Evolutionary conservation across 73 alveolate species (phyloP).

Genomic region (Breviolum minutum): DNA sequence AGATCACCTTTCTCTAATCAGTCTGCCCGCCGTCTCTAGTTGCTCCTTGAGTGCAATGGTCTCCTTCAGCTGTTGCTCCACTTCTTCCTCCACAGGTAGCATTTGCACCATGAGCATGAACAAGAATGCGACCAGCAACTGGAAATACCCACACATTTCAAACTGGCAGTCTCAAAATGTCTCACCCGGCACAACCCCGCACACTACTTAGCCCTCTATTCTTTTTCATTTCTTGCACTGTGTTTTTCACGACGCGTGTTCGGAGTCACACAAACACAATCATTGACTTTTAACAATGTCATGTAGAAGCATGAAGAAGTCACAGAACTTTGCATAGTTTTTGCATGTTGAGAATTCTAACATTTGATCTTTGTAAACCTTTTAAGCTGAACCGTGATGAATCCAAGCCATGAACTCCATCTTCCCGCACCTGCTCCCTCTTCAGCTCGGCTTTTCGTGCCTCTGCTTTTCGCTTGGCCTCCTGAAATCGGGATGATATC

Average conservation of each 20-base stretch:
- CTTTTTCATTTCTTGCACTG: no score
- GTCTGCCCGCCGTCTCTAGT: not conserved
- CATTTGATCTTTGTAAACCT: no score
- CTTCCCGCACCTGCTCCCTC: conserved; percentile 35
- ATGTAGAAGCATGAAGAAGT: no score
- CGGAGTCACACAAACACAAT: no score
- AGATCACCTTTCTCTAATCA: no score
- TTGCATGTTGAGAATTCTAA: no score
- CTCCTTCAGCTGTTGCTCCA: conserved; percentile 52
- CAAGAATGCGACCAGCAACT: not conserved
- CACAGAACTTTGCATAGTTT: no score
- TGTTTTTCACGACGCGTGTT: no score
- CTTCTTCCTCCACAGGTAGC: conserved; percentile 46
- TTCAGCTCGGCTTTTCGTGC: conserved; percentile 75
- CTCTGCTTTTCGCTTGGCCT: conserved; percentile 83
- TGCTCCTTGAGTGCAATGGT: conserved; percentile 46
- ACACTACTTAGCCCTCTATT: no score
- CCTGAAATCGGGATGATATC: not conserved
- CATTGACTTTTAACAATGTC: no score
- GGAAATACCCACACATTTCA: not conserved
- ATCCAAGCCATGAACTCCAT: no score
- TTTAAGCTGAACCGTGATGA: no score
- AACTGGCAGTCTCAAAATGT: not conserved
- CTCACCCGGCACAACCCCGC: not conserved
- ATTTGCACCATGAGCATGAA: not conserved